Evolutionary conservation across 352 stramenopile genomes (phyloP).

Genomic region (Globisporangium spinosum): DNA sequence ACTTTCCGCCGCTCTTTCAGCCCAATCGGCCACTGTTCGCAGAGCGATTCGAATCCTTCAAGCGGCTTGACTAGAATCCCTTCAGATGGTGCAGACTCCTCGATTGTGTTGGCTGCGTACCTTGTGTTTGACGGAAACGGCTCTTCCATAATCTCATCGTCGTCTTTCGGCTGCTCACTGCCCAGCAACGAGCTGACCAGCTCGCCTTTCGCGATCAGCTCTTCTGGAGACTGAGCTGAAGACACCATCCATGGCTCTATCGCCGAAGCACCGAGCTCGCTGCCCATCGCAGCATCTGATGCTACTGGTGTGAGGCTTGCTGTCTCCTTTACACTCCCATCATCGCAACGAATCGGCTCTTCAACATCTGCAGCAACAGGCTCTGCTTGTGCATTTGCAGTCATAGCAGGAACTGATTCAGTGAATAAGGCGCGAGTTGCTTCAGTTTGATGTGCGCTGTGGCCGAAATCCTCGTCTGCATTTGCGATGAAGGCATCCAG

Average conservation of each 20-base stretch:
- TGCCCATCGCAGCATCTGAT: background rate
- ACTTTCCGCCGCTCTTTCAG: constrained; percentile 41
- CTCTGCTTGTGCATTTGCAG: background rate
- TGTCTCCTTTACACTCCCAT: background rate
- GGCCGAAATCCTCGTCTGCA: constrained; percentile 1
- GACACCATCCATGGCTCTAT: constrained; percentile 17
- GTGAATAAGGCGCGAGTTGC: background rate
- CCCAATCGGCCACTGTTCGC: constrained; percentile 40
- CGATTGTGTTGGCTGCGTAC: background rate
- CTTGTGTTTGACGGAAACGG: constrained; percentile 2
- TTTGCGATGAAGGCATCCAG: constrained; percentile 18
- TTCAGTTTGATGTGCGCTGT: background rate
- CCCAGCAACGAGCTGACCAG: constrained; percentile 26
- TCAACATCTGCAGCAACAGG: background rate
- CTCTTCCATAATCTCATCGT: background rate
- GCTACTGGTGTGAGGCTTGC: background rate
- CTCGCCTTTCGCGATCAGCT: constrained; percentile 25
- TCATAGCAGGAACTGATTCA: background rate
- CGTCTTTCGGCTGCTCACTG: background rate
- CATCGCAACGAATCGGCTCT: background rate
- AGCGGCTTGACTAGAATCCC: background rate
- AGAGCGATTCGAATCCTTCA: constrained; percentile 24
- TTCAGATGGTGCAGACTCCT: constrained; percentile 16
- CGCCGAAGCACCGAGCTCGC: constrained; percentile 5
- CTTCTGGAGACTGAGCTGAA: constrained; percentile 20